Evolutionary conservation across 345 rosid species (phyloP), one percentile per base, ranked within the genome.

Genomic region (Citrus medica): DNA sequence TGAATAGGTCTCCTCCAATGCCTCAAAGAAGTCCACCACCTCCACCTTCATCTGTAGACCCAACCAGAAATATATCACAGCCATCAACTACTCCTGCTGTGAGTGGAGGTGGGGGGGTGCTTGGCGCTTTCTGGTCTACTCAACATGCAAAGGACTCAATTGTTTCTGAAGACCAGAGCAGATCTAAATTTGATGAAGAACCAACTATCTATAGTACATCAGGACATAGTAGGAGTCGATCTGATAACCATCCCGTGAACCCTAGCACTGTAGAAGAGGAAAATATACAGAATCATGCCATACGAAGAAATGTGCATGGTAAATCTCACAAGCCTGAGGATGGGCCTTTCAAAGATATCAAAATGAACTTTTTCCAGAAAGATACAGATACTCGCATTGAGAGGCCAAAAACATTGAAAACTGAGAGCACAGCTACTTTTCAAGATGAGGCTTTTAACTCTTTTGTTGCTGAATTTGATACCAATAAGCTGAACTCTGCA

Each of bases 101-200:
- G 35, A 87, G 84, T 76, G 92, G 81, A 81, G 79, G 84, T 85
- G 90, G 83, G n/a, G 93, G 87, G 55, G 88, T 85, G 48, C 90
- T 91, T 27, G 99, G 99, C 79, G 97, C 95, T 81, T 96, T 96
- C 84, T 96, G 99, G 99, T 87, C 97, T 33, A 90, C 92, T 64
- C 94, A 87, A 79, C 97, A 92, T 56, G 99, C 97, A 16, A 84
- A 85, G 76, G 85, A 84, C 58, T 85, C 97, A 3, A 76, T 81
- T 76, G 40, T 80, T 80, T 78, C 76, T 69, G 97, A 91, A 83
- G 91, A 91, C 25, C 85, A 82, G 67, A 83, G 69, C 80, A 70
- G 78, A 78, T 88, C 95, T 72, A 87, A 87, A 59, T 88, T 84
- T 80, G 97, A 95, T 81, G 95, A 92, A 80, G 95, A 89, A 76